Base-by-base conservation (phyloP, 2,329 filamentous ascomycete species). In the Capronia coronata region DNA sequence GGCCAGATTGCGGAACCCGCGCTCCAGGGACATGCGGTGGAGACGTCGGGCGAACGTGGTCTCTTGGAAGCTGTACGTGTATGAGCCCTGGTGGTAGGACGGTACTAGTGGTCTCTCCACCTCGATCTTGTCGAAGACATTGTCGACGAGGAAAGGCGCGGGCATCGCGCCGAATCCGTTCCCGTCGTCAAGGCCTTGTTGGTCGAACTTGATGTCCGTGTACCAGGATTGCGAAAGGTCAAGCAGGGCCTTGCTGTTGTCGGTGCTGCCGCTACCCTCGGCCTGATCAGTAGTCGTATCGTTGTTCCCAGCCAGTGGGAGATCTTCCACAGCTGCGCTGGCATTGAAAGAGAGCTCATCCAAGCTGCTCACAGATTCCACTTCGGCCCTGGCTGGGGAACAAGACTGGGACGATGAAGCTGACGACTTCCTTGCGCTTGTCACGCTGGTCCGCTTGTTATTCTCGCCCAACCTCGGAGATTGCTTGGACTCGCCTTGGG, bases 1-100 rank as follows among this genome's bases (percentile, higher is more conserved):
- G 14, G 53, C 52, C 18, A 58, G 44, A 22, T 46, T 48, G 2
- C 71, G 67, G 49, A 82, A 78, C 0, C 75, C 85, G 21, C 73
- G 67, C 65, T 94, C 86, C 1, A 82, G 59, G 2, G 80, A 74
- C 46, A 73, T 73, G 35, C 87, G 78, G 42, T 87, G 84, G 3
- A 94, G 70, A 3, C 84, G 76, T 6, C 86, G 79, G 9, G 81
- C 80, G 58, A 94, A 90, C 1, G 76, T 82, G 1, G 72, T 69
- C 63, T 90, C 86, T 21, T 79, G 72, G 49, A 77, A 75, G 8
- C 79, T 74, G 62, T 83, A 82, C 0, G 79, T 80, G 18, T 64
- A 68, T 0, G 78, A 76, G 1, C 69, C 55, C 37, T 10, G 48
- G 16, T 40, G 46, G 40, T 30, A 48, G 3, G 22, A 43, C 27